Evolutionary conservation across 1,284 basidiomycete species (phyloP).

Genomic region (Apiotrichum montevideense): DNA sequence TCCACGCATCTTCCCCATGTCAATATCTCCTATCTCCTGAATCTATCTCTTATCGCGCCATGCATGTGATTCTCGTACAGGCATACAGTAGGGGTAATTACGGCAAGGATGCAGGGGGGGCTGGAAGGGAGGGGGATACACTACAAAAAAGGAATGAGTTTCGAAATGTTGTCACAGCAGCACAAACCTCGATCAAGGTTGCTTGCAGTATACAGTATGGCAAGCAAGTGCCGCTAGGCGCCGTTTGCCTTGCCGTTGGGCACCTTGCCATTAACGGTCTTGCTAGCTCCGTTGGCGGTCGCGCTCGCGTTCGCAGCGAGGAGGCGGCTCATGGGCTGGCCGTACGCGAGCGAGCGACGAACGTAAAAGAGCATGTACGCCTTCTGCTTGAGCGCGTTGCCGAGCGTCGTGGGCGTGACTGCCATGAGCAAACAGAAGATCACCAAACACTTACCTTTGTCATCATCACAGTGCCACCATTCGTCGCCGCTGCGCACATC

Average conservation of each 20-base stretch:
- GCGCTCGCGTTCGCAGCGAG: conserved; percentile 8
- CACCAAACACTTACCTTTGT: conserved; percentile 58
- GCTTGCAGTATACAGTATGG: too few relatives aligned
- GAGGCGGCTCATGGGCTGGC: conserved; percentile 17
- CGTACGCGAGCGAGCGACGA: conserved; percentile 73
- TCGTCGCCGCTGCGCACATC: conserved; percentile 46
- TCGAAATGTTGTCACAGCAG: too few relatives aligned
- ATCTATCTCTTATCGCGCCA: not conserved
- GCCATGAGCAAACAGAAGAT: not conserved
- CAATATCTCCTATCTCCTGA: too few relatives aligned
- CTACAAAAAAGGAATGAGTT: not conserved
- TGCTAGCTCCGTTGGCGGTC: conserved; percentile 2
- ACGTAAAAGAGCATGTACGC: conserved; percentile 93
- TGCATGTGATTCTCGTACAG: not conserved
- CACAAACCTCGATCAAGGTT: too few relatives aligned
- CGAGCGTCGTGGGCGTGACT: conserved; percentile 64
- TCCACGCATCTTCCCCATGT: too few relatives aligned
- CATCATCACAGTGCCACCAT: conserved; percentile 95
- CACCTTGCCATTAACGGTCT: conserved; percentile 9
- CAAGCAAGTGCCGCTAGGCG: not conserved
- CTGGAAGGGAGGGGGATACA: not conserved
- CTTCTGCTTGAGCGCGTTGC: conserved; percentile 60
- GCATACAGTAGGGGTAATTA: too few relatives aligned
- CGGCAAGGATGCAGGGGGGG: not conserved
- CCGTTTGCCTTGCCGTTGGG: conserved; percentile 6